Evolutionary conservation across 2,329 filamentous ascomycete genomes (phyloP).

Genomic region (Fusarium cyanostomum): DNA sequence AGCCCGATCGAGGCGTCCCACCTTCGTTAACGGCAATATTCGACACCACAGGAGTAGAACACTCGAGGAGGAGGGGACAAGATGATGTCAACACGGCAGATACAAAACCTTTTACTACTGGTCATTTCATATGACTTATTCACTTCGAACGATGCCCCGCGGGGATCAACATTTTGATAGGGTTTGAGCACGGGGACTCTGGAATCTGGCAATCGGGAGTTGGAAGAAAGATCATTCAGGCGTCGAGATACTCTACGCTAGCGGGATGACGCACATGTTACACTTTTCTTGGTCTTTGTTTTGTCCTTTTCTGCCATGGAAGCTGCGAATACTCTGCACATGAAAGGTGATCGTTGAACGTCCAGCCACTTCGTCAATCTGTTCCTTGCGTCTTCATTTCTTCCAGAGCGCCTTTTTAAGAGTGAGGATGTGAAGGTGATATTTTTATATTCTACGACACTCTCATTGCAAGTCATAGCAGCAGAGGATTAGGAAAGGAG

Average conservation of each 20-base stretch:
- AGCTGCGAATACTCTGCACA: slow-evolving; percentile 28
- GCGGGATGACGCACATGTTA: slow-evolving; percentile 32
- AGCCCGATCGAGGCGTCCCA: slow-evolving; percentile 62
- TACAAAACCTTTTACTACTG: slow-evolving; percentile 28
- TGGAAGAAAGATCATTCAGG: slow-evolving; percentile 42
- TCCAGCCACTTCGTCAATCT: slow-evolving; percentile 5
- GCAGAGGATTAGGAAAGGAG: not conserved
- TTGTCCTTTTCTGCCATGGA: slow-evolving; percentile 25
- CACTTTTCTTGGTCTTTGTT: slow-evolving; percentile 27
- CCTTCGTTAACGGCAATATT: slow-evolving; percentile 40
- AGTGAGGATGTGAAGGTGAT: not conserved
- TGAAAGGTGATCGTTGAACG: slow-evolving; percentile 7
- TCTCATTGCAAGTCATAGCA: not conserved
- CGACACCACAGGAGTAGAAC: not conserved
- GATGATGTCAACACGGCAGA: slow-evolving; percentile 34
- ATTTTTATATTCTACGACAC: not conserved
- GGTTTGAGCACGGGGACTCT: slow-evolving; percentile 34
- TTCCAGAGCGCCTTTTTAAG: not conserved
- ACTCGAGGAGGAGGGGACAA: slow-evolving; percentile 5
- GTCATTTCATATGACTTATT: slow-evolving; percentile 34
- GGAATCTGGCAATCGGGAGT: slow-evolving; percentile 45
- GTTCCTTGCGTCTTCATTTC: not conserved
- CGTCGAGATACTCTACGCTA: slow-evolving; percentile 38
- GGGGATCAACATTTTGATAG: slow-evolving; percentile 31
- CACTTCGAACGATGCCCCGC: slow-evolving; percentile 30